Percentiles rank a stretch among this genome's conserved stretches.
These are phyloP conservation scores for Phytophthora citricola DNA, from an alignment of 352 stramenopile genomes.

Conservation along the genomic window DNA sequence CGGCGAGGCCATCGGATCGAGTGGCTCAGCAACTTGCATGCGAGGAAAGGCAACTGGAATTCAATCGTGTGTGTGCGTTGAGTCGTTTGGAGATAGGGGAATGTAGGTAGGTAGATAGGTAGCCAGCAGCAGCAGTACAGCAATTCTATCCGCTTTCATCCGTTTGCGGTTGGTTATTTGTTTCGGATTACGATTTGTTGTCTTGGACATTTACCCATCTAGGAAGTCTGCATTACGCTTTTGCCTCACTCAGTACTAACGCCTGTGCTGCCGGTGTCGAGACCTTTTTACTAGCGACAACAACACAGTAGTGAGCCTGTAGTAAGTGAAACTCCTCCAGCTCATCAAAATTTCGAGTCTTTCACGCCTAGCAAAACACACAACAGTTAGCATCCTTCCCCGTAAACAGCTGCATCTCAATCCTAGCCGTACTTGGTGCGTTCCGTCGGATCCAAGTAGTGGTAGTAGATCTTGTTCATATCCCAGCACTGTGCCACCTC, in stretches of 20 bases:
- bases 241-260: slow-evolving; percentile 34
- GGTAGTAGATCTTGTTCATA: slow-evolving; percentile 94
- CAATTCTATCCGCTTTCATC: slow-evolving; percentile 36
- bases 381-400: neutral
- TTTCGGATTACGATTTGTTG: neutral
- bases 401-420: neutral
- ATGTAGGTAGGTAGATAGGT: slow-evolving; percentile 41
- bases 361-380: slow-evolving; percentile 58
- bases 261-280: slow-evolving; percentile 38
- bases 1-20: slow-evolving; percentile 18
- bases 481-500: slow-evolving; percentile 81
- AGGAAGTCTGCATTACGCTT: slow-evolving; percentile 6
- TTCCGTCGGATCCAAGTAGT: slow-evolving; percentile 77
- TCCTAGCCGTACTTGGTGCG: slow-evolving; percentile 58
- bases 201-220: slow-evolving; percentile 3
- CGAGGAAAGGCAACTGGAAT: slow-evolving; percentile 21
- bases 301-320: slow-evolving; percentile 91
- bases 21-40: slow-evolving; percentile 19
- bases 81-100: slow-evolving; percentile 27
- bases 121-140: slow-evolving; percentile 32
- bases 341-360: slow-evolving; percentile 92
- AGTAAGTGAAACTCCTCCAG: slow-evolving; percentile 93
- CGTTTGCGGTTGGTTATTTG: slow-evolving; percentile 29
- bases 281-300: slow-evolving; percentile 71
- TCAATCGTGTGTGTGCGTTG: slow-evolving; percentile 28